Base-by-base conservation (phyloP, 371 early-diverging fungal species). In the Capillidium heterosporum region DNA sequence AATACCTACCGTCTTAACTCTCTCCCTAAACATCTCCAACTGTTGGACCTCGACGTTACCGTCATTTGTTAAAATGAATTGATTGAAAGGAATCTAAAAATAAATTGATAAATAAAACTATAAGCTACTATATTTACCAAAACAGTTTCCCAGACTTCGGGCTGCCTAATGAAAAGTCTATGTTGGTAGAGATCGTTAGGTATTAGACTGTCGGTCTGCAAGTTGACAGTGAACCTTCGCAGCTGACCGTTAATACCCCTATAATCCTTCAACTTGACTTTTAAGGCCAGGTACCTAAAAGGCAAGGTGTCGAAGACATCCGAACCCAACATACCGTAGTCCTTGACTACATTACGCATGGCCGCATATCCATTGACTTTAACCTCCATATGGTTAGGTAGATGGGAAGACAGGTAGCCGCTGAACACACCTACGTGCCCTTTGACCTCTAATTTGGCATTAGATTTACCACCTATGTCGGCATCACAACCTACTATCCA, bases 101-200 rank as follows among this genome's bases (percentile, higher is more conserved):
- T 48, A 57, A 40, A 41, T 13, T 27, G 11, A n/a, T 27, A 42
- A 24, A 52, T 19, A 19, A 39, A 7, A 7, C 31, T 13, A 42
- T 27, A 15, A 17, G 43, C 26, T 4, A 27, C n/a, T 32, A 39
- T 0, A 39, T 65, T 64, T 73, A 85, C 87, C 79, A 86, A 65
- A 19, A 91, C 75, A 13, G 80, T 83, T 67, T 95, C 92, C 93
- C 93, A 95, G 61, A 82, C 74, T 0, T 91, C 91, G 0, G 91
- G 90, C 10, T 71, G 79, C 44, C 81, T 76, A 52, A 90, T 73
- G 57, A 86, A 84, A 48, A 95, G 61, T 43, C 91, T 78, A 71
- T 95, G 95, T 64, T 95, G 95, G 70, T 81, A 93, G 10, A 93
- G 69, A 64, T 89, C 87, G 0, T 87, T 78, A 27, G 78, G 83